phyloP scores from a whole-genome alignment of 495 filamentous ascomycete species.

The Neurospora discreta region DNA sequence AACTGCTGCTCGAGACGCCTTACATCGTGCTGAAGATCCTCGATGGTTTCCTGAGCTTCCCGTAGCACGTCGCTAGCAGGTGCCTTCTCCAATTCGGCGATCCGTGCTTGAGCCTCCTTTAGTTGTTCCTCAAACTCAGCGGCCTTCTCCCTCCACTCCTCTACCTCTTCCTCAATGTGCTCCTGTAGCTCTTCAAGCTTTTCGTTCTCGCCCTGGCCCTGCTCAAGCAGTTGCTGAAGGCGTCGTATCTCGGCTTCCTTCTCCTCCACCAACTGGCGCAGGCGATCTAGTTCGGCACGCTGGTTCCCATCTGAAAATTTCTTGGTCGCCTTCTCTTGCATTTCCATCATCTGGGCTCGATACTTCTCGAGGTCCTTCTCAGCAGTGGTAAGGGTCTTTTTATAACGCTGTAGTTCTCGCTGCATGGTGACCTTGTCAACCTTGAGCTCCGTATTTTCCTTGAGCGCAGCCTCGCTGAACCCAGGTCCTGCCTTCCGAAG shows the following conservation, averaged over 20 bases:
- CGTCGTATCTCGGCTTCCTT: constrained; percentile 45
- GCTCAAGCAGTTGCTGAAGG: constrained; percentile 38
- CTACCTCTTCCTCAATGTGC: constrained; percentile 42
- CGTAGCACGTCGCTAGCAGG: constrained; percentile 40
- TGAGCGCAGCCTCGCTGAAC: constrained; percentile 74
- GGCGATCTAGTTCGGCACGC: constrained; percentile 45
- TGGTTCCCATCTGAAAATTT: constrained; percentile 55
- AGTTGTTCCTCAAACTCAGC: constrained; percentile 42
- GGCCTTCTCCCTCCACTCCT: constrained; percentile 34
- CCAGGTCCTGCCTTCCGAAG: constrained; percentile 75
- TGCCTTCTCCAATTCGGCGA: constrained; percentile 50
- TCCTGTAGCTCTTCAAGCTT: constrained; percentile 43
- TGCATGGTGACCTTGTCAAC: constrained; percentile 80
- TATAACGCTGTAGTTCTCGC: constrained; percentile 70
- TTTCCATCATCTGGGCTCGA: constrained; percentile 62
- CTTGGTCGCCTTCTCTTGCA: constrained; percentile 66
- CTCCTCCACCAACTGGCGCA: constrained; percentile 40
- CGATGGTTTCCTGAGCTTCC: constrained; percentile 43
- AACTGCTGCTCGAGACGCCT: constrained; percentile 36
- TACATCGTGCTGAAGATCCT: constrained; percentile 34
- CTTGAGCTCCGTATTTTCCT: constrained; percentile 93
- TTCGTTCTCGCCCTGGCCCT: constrained; percentile 28
- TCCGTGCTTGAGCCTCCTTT: constrained; percentile 44
- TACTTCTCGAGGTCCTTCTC: constrained; percentile 74
- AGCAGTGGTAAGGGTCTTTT: constrained; percentile 63